Conservation (phyloP, 228 moss, liverwort and hornwort genomes). For the Sphagnum fallax region DNA sequence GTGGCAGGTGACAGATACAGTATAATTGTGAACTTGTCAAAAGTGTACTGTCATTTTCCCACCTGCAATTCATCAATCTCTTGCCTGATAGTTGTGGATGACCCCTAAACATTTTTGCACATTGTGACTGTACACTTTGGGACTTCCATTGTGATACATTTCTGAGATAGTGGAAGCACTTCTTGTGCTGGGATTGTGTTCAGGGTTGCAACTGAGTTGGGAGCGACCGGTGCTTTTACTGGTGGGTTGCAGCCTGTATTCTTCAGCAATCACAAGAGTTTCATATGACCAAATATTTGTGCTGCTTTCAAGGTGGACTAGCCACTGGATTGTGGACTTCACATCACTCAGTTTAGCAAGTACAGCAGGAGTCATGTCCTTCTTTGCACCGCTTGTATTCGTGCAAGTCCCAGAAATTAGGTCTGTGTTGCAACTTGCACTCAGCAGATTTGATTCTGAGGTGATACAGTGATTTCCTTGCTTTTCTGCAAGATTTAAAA, state of each 20-base stretch:
- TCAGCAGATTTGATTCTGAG: conserved; percentile 5
- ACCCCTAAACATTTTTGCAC: too few relatives aligned
- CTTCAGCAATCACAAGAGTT: conserved; percentile 40
- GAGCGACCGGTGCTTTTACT: conserved; percentile 41
- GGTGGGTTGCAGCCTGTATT: conserved; percentile 31
- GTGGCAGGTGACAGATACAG: too few relatives aligned
- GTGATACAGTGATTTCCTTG: too few relatives aligned
- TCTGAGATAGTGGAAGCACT: neutral
- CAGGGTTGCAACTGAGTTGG: conserved; percentile 58
- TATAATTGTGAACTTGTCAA: too few relatives aligned
- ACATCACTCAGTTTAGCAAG: conserved; percentile 49
- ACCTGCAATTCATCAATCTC: too few relatives aligned
- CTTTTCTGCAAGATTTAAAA: too few relatives aligned
- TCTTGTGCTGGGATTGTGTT: neutral
- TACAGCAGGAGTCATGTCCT: conserved; percentile 47
- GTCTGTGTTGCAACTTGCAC: conserved; percentile 53
- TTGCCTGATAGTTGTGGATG: too few relatives aligned
- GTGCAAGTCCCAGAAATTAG: conserved; percentile 40
- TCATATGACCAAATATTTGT: conserved; percentile 23
- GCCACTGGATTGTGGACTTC: conserved; percentile 39
- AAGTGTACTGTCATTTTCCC: too few relatives aligned
- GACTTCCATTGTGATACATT: too few relatives aligned
- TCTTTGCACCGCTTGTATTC: conserved; percentile 45
- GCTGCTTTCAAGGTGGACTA: conserved; percentile 25
- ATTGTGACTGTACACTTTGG: too few relatives aligned